Evolutionary conservation across 73 alveolate genomes (phyloP).

Genomic region (Tetrahymena malaccensis): DNA sequence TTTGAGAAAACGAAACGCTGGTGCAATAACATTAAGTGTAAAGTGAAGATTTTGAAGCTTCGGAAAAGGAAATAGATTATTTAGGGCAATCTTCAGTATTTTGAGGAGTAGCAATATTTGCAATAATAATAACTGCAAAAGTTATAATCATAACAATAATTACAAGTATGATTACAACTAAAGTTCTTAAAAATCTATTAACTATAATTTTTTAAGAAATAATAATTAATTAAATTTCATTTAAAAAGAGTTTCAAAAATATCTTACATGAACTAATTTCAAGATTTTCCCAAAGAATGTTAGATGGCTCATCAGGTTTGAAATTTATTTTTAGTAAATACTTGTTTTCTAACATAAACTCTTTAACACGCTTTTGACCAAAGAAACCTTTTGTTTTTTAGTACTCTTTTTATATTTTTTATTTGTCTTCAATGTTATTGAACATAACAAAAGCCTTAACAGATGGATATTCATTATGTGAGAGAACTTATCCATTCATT

Average conservation of each 20-base stretch:
- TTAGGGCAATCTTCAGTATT: not conserved
- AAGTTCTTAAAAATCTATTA: not conserved
- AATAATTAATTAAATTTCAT: not conserved
- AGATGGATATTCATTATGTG: not conserved
- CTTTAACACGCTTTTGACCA: not conserved
- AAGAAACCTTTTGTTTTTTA: not conserved
- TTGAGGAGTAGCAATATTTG: not conserved
- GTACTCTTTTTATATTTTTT: not conserved
- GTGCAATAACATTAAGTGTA: not conserved
- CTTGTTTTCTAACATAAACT: not conserved
- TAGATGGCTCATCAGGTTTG: not conserved
- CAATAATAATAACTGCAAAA: not conserved
- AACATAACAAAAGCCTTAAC: not conserved
- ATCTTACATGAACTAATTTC: not conserved
- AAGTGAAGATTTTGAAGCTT: not conserved
- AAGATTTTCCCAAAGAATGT: not conserved
- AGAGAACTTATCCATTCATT: not conserved
- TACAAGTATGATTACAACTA: not conserved
- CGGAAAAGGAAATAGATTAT: not conserved
- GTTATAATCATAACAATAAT: not conserved
- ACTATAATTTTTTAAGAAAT: not conserved
- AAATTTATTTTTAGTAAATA: not conserved
- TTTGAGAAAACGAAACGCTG: not conserved
- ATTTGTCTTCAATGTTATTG: not conserved
- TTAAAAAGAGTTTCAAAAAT: not conserved